These are phyloP conservation scores for Exophiala calicioides DNA, from an alignment of 2,329 filamentous ascomycete genomes.

Conservation along the genomic window DNA sequence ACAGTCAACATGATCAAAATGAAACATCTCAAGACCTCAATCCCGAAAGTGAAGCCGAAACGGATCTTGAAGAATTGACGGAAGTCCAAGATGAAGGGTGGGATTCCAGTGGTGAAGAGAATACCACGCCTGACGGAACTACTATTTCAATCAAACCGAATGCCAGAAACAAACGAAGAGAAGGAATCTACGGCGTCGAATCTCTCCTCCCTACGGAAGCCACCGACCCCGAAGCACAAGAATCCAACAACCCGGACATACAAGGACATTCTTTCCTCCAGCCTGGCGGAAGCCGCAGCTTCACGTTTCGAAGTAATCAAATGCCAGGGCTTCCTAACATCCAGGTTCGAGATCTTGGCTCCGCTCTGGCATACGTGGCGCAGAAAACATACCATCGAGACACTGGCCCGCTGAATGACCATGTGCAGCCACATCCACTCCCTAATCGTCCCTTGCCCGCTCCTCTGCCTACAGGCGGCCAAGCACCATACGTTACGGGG, in stretches of 20 bases:
- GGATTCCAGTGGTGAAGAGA: slow-evolving; percentile 10
- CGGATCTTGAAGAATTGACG: slow-evolving; percentile 8
- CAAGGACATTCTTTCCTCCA: neutral
- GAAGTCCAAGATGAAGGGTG: neutral
- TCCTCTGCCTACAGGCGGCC: neutral
- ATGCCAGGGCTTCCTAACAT: no score
- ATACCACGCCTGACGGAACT: neutral
- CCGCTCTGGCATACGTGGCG: slow-evolving; percentile 9
- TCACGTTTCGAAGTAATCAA: no score
- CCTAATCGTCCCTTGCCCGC: slow-evolving; percentile 1
- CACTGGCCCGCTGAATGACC: neutral
- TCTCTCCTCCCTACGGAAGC: slow-evolving; percentile 16
- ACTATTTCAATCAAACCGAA: neutral
- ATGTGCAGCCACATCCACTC: neutral
- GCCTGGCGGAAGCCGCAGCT: neutral
- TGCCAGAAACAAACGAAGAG: slow-evolving; percentile 10
- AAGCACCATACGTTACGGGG: no score
- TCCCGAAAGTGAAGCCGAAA: slow-evolving; percentile 17
- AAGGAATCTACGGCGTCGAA: slow-evolving; percentile 20
- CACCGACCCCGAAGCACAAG: slow-evolving; percentile 1
- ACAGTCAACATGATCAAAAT: neutral
- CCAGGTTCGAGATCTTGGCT: no score
- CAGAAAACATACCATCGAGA: neutral
- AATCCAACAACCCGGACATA: neutral
- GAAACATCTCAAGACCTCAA: neutral